Conservation (phyloP, 257 asterid genomes). For the Sherardia arvensis region DNA sequence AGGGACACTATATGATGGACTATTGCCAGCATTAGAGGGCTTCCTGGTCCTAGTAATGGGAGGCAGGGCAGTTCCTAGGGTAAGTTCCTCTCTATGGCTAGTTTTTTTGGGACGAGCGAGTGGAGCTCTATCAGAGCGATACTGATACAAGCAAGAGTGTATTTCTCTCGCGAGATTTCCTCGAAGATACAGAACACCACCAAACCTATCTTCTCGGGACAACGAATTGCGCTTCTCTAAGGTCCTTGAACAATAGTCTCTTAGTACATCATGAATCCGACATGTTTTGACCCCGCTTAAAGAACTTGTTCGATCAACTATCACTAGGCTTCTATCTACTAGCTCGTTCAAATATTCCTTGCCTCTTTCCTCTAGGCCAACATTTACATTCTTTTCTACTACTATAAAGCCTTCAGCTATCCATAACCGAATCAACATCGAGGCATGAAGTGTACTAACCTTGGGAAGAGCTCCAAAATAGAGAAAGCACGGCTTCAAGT, state of each 20-base stretch:
- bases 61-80: background rate
- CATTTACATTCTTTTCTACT: background rate
- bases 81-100: no score
- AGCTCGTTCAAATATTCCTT: background rate
- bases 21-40: background rate
- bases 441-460: background rate
- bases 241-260: background rate
- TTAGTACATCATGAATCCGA: conserved; percentile 7
- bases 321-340: background rate
- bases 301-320: background rate
- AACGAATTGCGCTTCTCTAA: background rate
- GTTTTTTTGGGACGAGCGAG: no score
- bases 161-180: background rate
- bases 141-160: background rate
- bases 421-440: conserved; percentile 3
- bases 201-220: background rate
- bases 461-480: conserved; percentile 2
- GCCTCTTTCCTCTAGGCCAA: background rate
- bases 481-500: conserved; percentile 2
- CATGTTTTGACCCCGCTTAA: background rate
- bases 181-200: background rate
- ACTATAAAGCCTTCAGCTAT: conserved; percentile 4
- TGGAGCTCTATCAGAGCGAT: background rate
- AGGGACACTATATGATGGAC: no score
- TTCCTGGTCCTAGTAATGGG: background rate